Evolutionary conservation across 164 flowering plant genomes (phyloP).

Genomic region (Liquidambar formosana): DNA sequence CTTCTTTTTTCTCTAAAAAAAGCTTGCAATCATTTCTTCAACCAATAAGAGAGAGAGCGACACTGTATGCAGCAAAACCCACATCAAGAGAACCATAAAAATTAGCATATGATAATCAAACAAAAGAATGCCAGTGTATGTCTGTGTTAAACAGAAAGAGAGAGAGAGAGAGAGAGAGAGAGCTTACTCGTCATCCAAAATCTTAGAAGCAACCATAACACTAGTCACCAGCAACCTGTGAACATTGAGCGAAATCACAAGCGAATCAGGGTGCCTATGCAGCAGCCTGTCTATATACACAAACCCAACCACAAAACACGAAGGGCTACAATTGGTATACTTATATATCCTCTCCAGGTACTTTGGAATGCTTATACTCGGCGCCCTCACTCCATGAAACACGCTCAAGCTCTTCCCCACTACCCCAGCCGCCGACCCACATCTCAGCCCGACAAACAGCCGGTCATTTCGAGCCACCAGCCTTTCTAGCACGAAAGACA

Average conservation of each 20-base stretch:
- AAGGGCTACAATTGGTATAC: constrained; percentile 84
- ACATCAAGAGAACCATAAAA: too few species aligned
- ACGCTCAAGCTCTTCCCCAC: constrained; percentile 53
- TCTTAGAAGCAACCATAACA: constrained; percentile 90
- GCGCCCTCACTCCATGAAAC: constrained; percentile 82
- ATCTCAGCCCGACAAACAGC: constrained; percentile 24
- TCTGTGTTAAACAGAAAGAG: too few species aligned
- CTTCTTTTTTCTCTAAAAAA: too few species aligned
- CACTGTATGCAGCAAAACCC: too few species aligned
- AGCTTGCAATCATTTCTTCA: too few species aligned
- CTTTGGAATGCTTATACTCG: constrained; percentile 70
- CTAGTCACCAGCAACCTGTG: constrained; percentile 85
- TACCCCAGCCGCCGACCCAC: background rate
- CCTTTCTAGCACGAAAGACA: constrained; percentile 63
- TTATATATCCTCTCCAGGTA: constrained; percentile 88
- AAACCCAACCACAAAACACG: constrained; percentile 89
- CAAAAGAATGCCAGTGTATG: too few species aligned
- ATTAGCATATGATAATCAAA: too few species aligned
- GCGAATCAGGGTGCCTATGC: constrained; percentile 75
- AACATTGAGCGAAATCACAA: constrained; percentile 72
- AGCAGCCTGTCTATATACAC: constrained; percentile 79
- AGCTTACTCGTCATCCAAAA: constrained; percentile 87
- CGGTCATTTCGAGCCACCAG: constrained; percentile 76
- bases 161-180: background rate
- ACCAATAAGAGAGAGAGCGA: too few species aligned